These are phyloP conservation scores for Atalantia buxifolia DNA, from an alignment of 345 rosid genomes.

Conservation along the genomic window DNA sequence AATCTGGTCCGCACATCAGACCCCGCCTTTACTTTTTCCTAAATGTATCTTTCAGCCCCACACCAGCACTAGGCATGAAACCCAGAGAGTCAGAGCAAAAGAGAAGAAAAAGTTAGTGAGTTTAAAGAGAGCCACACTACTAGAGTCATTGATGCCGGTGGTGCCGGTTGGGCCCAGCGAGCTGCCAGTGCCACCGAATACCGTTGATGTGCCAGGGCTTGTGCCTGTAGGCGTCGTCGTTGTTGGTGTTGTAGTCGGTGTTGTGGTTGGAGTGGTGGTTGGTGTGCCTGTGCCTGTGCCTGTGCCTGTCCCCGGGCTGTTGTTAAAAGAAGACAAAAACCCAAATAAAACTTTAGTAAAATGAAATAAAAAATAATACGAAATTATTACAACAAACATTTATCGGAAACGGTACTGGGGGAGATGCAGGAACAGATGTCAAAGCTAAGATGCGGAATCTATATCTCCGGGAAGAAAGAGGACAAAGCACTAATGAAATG, in stretches of 20 bases:
- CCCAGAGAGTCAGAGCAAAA: neutral
- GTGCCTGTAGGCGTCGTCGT: constrained; percentile 20
- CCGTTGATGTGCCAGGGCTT: constrained; percentile 8
- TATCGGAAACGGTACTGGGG: too few relatives aligned
- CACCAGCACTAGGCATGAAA: constrained; percentile 19
- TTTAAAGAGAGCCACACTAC: constrained; percentile 7
- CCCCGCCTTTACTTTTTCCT: neutral
- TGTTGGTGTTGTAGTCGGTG: constrained; percentile 12
- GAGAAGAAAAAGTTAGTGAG: constrained; percentile 15
- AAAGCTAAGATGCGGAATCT: neutral
- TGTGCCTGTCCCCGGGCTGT: constrained; percentile 18
- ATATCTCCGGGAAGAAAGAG: neutral
- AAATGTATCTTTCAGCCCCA: constrained; percentile 19
- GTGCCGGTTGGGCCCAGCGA: constrained; percentile 21
- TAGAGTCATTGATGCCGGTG: constrained; percentile 15
- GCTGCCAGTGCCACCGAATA: constrained; percentile 8
- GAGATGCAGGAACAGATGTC: constrained; percentile 11
- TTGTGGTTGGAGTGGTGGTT: constrained; percentile 6
- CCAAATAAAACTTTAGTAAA: neutral
- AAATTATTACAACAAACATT: neutral
- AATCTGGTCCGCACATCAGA: constrained; percentile 38
- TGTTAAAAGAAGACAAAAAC: neutral
- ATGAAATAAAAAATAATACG: too few relatives aligned
- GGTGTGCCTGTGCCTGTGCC: constrained; percentile 15
- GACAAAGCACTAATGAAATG: constrained; percentile 12